These are phyloP conservation scores for Orbilia blumenaviensis DNA, from an alignment of 2,329 filamentous ascomycete species.

Conservation along the genomic window DNA sequence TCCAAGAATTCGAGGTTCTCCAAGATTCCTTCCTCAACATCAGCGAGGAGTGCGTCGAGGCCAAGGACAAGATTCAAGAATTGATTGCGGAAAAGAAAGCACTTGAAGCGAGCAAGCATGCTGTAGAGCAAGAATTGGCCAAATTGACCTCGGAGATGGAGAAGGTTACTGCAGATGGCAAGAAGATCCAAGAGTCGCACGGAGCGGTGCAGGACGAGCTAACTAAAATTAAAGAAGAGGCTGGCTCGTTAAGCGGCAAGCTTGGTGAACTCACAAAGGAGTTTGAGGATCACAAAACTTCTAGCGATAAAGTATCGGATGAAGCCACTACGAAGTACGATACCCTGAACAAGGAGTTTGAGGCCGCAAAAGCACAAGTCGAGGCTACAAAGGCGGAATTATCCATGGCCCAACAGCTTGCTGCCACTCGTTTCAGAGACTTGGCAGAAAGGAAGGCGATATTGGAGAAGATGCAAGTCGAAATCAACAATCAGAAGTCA, in stretches of 20 bases:
- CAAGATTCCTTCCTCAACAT: conserved; percentile 80
- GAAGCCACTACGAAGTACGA: conserved; percentile 61
- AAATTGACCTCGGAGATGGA: conserved; percentile 54
- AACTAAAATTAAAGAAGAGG: conserved; percentile 56
- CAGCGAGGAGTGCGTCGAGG: conserved; percentile 83
- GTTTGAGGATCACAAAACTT: conserved; percentile 32
- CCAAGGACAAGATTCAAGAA: conserved; percentile 75
- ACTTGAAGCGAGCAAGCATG: conserved; percentile 59
- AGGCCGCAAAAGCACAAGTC: conserved; percentile 76
- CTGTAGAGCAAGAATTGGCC: conserved; percentile 76
- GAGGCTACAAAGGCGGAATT: conserved; percentile 81
- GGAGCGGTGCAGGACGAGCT: conserved; percentile 57
- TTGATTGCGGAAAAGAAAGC: conserved; percentile 59
- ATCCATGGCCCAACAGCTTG: conserved; percentile 83
- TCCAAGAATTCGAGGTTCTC: conserved; percentile 85
- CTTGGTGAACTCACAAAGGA: conserved; percentile 34
- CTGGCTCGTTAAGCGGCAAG: conserved; percentile 59
- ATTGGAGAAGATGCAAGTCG: conserved; percentile 84
- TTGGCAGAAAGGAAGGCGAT: conserved; percentile 80
- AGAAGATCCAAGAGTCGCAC: conserved; percentile 57
- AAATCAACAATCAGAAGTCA: conserved; percentile 79
- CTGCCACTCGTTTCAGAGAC: conserved; percentile 87
- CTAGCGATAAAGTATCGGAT: conserved; percentile 63
- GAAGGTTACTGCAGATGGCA: conserved; percentile 45
- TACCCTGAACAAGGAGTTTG: conserved; percentile 66